Conservation (phyloP, 495 filamentous ascomycete genomes). For the Penicillium samsonianum region DNA sequence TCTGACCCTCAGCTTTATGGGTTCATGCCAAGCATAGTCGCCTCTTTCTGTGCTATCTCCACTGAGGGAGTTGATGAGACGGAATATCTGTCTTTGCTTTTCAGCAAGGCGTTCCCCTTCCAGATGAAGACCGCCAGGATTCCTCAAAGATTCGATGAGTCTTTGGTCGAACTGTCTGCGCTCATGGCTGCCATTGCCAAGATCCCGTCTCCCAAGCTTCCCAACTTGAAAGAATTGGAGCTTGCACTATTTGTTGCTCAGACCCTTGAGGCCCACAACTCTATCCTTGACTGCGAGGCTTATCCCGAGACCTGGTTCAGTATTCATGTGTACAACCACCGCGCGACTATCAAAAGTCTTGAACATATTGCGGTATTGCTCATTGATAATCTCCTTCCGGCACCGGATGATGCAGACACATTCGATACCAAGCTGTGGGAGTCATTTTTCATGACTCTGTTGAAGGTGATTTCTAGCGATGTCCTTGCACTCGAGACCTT, state of each 20-base stretch:
- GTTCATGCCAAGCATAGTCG: slow-evolving; percentile 86
- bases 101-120: slow-evolving; percentile 89
- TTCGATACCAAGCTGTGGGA: slow-evolving; percentile 96
- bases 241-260: slow-evolving; percentile 73
- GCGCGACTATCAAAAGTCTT: slow-evolving; percentile 83
- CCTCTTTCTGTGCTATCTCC: slow-evolving; percentile 81
- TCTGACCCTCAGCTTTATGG: slow-evolving; percentile 79
- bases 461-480: slow-evolving; percentile 86
- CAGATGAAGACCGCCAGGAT: slow-evolving; percentile 67
- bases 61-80: slow-evolving; percentile 62
- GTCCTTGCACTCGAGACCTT: slow-evolving; percentile 93
- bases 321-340: slow-evolving; percentile 92
- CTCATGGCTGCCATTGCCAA: slow-evolving; percentile 79
- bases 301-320: slow-evolving; percentile 91
- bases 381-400: slow-evolving; percentile 74
- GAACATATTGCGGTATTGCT: slow-evolving; percentile 79
- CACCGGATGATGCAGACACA: slow-evolving; percentile 86
- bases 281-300: slow-evolving; percentile 83
- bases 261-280: slow-evolving; percentile 75
- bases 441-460: slow-evolving; percentile 82
- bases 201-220: slow-evolving; percentile 52
- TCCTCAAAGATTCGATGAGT: slow-evolving; percentile 76
- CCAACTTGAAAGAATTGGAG: slow-evolving; percentile 71
- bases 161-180: slow-evolving; percentile 83
- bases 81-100: slow-evolving; percentile 76